phyloP scores from a whole-genome alignment of 2,329 filamentous ascomycete species.

The Xylariaceae sp. region DNA sequence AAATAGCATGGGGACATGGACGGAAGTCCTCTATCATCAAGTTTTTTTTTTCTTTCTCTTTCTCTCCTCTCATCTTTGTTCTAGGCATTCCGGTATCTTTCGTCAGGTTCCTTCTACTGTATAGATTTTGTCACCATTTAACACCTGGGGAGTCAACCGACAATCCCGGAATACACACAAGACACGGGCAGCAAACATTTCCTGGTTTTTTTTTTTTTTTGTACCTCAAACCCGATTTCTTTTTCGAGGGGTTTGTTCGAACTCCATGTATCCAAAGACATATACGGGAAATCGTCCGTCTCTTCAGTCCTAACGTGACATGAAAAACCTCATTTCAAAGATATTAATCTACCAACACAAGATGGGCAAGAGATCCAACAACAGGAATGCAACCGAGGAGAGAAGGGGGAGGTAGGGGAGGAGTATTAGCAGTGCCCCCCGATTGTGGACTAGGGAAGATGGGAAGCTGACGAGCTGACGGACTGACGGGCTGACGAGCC shows the following conservation, averaged over 20 bases:
- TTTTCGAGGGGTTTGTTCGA: neutral
- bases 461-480: neutral
- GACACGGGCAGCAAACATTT: neutral
- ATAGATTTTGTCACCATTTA: too few relatives aligned
- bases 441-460: neutral
- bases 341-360: constrained; percentile 1
- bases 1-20: neutral
- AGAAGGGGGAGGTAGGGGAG: neutral
- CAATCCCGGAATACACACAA: neutral
- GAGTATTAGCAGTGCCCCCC: neutral
- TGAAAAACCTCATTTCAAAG: neutral
- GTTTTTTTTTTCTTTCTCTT: neutral
- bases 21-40: neutral
- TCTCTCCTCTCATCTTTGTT: neutral
- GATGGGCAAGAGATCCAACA: constrained; percentile 4
- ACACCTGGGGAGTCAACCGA: neutral
- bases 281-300: constrained; percentile 5
- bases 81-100: neutral
- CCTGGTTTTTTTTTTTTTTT: neutral
- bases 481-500: too few relatives aligned
- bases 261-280: neutral
- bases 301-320: neutral
- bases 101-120: too few relatives aligned
- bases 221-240: neutral
- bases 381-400: neutral